Evolutionary conservation across 225 moss, liverwort and hornwort genomes (phyloP).

Genomic region (Bryoerythrophyllum caledonicum): DNA sequence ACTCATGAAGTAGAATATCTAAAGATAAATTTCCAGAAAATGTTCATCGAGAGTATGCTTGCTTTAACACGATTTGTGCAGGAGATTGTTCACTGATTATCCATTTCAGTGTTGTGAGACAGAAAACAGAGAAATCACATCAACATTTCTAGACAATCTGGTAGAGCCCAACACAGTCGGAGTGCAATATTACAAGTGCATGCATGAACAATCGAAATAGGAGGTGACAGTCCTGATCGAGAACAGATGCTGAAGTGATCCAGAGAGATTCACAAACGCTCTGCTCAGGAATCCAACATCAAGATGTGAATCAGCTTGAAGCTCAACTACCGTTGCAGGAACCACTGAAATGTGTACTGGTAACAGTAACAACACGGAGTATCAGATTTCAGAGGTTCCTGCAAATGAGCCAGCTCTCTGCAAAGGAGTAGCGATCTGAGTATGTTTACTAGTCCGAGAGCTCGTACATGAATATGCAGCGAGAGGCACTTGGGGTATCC

Average conservation of each 20-base stretch:
- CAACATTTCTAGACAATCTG: too few relatives aligned
- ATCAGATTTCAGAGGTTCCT: background rate
- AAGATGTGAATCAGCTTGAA: background rate
- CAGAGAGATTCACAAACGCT: background rate
- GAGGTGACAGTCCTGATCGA: background rate
- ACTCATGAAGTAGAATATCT: too few relatives aligned
- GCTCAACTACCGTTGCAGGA: background rate
- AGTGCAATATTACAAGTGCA: background rate
- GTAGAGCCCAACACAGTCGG: too few relatives aligned
- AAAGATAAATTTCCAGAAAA: too few relatives aligned
- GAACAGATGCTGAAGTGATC: background rate
- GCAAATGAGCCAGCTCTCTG: background rate
- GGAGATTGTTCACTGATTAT: too few relatives aligned
- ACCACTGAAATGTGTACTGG: background rate
- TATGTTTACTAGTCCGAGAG: background rate
- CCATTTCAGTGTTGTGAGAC: too few relatives aligned
- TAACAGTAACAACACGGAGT: background rate
- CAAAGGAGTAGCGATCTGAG: background rate
- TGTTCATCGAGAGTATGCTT: too few relatives aligned
- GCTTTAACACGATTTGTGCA: too few relatives aligned
- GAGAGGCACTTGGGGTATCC: too few relatives aligned
- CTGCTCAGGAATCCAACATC: background rate
- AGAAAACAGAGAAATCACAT: too few relatives aligned
- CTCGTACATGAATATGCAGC: too few relatives aligned
- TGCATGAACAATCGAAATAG: background rate